Base-by-base conservation (phyloP, 2,329 filamentous ascomycete species). In the Colletotrichum sp. region DNA sequence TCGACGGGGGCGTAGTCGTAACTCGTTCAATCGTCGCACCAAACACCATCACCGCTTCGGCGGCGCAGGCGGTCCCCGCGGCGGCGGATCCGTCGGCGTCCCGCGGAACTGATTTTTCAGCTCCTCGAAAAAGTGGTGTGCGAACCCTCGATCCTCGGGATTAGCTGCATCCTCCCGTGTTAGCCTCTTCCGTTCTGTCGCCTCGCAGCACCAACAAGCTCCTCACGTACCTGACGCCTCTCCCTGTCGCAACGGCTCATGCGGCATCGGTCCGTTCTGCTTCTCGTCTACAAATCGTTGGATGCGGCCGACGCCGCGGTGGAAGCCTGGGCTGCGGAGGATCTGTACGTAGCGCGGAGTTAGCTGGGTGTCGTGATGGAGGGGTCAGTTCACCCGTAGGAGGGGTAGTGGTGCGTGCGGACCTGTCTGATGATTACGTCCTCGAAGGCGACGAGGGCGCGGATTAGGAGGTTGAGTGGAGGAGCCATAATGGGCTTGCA, bases 261-360 rank as follows among this genome's bases (percentile, higher is more conserved):
- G 83, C 0, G 89, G 89, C 69, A 89, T 84, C 28, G 88, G 86
- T 12, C 90, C 90, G 77, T 91, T 78, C 60, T 86, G 85, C 21
- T 83, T 81, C 76, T 91, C 88, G 79, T 91, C 82, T 49, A 91
- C 85, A 5, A 81, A 84, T 16, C 86, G 85, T 75, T 91, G 89
- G 39, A 91, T 88, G n/a, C 86, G 85, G 9, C 88, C 87, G 52
- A 91, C 90, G 5, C 85, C 86, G 76, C 86, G 86, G 77, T 91
- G 89, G 79, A 91, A 91, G 10, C 84, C 83, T 2, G 89, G 89
- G 18, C 86, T 89, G 28, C 85, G 84, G 18, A 91, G 87, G 71
- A 91, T 88, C 87, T 90, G 77, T 12, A 18, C n/a, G n/a, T 12
- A 13, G 49, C 34, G 9, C 6, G 0, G 9, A 16, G 65, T 68